Conservation (phyloP, 2,329 filamentous ascomycete species). For the Nemania serpens region DNA sequence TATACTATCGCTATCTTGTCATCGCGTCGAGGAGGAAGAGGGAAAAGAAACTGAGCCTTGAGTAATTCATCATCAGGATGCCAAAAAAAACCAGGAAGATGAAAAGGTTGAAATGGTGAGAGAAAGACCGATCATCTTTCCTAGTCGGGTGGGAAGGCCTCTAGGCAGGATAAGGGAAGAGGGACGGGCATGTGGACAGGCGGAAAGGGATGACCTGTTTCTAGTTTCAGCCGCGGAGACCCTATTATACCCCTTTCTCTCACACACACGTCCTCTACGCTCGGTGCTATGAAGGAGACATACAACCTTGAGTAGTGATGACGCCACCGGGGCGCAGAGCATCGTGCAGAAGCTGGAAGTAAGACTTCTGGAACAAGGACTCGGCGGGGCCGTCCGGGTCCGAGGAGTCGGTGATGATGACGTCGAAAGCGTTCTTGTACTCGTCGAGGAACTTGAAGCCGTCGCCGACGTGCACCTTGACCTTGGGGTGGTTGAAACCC, state of each 20-base stretch:
- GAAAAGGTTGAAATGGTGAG: not conserved
- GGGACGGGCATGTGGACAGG: conserved; percentile 14
- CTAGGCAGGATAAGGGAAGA: conserved; percentile 8
- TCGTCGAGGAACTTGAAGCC: conserved; percentile 98
- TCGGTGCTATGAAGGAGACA: conserved; percentile 69
- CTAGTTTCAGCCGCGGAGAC: conserved; percentile 25
- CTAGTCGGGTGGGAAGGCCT: not conserved
- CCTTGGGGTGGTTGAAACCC: conserved; percentile 92
- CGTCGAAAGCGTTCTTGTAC: conserved; percentile 96
- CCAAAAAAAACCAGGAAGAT: too few relatives aligned
- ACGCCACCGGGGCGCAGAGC: conserved; percentile 94
- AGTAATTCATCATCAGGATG: too few relatives aligned
- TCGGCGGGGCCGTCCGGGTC: conserved; percentile 97
- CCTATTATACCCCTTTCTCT: conserved; percentile 13
- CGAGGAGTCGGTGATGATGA: conserved; percentile 99
- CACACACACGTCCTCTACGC: not conserved
- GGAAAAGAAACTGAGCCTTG: not conserved
- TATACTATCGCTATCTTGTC: not conserved
- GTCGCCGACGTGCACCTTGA: conserved; percentile 90
- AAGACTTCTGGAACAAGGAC: conserved; percentile 96
- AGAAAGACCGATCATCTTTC: conserved; percentile 10
- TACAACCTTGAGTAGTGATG: conserved; percentile 99
- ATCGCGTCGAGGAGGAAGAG: not conserved
- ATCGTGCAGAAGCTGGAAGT: conserved; percentile 91
- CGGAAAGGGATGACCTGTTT: conserved; percentile 28